These are phyloP conservation scores for Allantophomopsis lycopodina DNA, from an alignment of 2,329 filamentous ascomycete genomes.

Conservation along the genomic window DNA sequence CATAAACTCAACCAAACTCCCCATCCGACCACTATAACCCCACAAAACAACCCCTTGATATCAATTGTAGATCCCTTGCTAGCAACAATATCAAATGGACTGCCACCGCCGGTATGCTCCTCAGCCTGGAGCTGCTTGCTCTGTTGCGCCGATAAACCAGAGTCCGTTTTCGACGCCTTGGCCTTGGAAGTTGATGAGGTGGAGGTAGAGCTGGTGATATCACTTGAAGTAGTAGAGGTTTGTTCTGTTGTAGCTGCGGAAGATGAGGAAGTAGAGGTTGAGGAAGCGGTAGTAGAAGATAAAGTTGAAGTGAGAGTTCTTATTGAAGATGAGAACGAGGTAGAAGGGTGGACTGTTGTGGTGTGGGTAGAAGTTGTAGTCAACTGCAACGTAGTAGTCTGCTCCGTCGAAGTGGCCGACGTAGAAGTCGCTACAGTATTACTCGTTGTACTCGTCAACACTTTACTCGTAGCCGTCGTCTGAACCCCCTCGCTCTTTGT, in stretches of 20 bases:
- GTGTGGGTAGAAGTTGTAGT: neutral
- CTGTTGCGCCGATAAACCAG: neutral
- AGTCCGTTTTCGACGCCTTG: neutral
- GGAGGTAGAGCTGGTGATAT: neutral
- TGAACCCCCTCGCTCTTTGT: neutral
- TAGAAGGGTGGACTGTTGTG: neutral
- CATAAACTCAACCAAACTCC: too few species aligned
- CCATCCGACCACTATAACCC: too few species aligned
- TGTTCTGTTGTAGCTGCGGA: neutral
- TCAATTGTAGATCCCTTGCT: too few species aligned
- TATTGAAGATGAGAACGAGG: too few species aligned
- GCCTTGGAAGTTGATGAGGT: neutral
- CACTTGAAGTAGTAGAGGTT: neutral
- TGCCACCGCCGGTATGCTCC: neutral
- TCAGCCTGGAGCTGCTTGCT: neutral
- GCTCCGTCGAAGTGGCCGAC: too few species aligned
- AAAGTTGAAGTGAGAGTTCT: too few species aligned
- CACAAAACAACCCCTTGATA: too few species aligned
- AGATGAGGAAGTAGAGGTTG: neutral
- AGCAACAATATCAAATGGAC: constrained; percentile 1
- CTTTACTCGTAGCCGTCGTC: too few species aligned
- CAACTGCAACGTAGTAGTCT: too few species aligned
- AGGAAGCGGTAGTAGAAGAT: neutral
- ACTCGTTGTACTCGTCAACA: too few species aligned
- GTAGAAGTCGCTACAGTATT: too few species aligned